Percentiles rank a stretch among this genome's conserved stretches.
phyloP scores from a whole-genome alignment of 768 basidiomycete species.

The Cystofilobasidium ferigula region DNA sequence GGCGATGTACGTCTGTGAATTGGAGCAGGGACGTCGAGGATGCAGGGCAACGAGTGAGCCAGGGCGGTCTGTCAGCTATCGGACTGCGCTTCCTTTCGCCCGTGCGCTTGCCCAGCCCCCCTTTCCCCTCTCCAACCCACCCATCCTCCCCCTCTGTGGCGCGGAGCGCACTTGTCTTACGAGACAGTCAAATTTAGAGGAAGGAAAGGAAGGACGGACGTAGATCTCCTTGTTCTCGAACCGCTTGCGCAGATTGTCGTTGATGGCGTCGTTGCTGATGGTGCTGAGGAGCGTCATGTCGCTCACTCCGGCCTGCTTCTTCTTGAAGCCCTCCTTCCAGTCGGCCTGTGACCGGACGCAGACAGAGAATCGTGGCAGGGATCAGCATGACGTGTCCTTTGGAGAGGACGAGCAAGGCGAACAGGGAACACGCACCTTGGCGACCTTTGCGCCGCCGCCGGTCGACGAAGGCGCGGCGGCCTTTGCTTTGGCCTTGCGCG shows the following conservation, averaged over 20 bases:
- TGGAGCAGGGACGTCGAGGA: background rate
- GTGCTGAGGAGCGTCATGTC: slow-evolving; percentile 97
- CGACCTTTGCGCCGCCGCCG: slow-evolving; percentile 28
- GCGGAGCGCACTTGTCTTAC: background rate
- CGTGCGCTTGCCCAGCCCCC: too few species aligned
- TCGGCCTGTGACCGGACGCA: slow-evolving; percentile 58
- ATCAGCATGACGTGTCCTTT: background rate
- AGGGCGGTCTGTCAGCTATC: too few species aligned
- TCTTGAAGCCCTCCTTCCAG: slow-evolving; percentile 99
- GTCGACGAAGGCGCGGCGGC: slow-evolving; percentile 32
- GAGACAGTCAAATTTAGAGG: too few species aligned
- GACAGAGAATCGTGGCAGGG: background rate
- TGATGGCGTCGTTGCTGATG: slow-evolving; percentile 94
- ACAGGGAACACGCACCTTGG: slow-evolving; percentile 28
- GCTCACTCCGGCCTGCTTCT: slow-evolving; percentile 93
- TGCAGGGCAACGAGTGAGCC: too few species aligned
- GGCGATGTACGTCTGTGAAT: slow-evolving; percentile 80
- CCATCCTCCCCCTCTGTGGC: background rate
- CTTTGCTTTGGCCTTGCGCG: slow-evolving; percentile 39
- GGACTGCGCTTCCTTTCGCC: background rate
- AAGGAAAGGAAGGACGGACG: slow-evolving; percentile 33
- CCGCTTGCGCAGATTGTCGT: slow-evolving; percentile 93
- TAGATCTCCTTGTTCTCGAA: slow-evolving; percentile 95
- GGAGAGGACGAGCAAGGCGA: background rate
- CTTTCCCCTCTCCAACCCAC: background rate